Base-by-base conservation (phyloP, 129 eudicot species). In the Flaveria sonorensis region DNA sequence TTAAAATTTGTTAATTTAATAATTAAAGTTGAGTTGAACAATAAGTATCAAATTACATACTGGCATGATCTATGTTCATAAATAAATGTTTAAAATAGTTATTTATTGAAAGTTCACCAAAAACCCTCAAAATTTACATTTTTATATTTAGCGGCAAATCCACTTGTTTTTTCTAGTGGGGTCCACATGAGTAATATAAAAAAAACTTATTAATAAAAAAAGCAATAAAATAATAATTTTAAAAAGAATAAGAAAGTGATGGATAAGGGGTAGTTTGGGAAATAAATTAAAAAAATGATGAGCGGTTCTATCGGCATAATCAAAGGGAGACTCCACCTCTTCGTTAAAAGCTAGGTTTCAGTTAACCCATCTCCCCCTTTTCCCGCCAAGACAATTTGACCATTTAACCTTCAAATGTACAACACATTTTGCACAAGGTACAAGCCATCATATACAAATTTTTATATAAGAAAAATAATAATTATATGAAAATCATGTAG, bases 231-330 rank as follows among this genome's bases (percentile, higher is more conserved):
- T 15, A 66, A 23, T 39, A 23, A 10, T 6, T 45, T 21, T 42
- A 48, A 32, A 67, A 32, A 21, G 3, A 45, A 26, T n/a, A 28
- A 56, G 63, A 79, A 66, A 66, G 84, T 55, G 75, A 74, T 56
- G 70, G 84, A 81, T 81, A 81, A 81, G 75, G 79, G 84, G 84
- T 67, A 74, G 40, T 81, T 81, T 81, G 20, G 84, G 80, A 55
- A 74, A 0, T 8, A 56, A 56, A 28, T 13, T 0, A 32, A 26
- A 66, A 28, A 80, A 66, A 55, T 66, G 80, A 81, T 56, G 84
- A 81, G 79, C 84, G 84, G 84, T 74, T 81, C 79, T 81, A 81
- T 30, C 84, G 84, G 84, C 84, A 81, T 74, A 79, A 81, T 81
- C 74, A 74, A 74, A 51, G 84, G 80, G 75, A 43, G 69, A 52